Evolutionary conservation across 2,329 filamentous ascomycete genomes (phyloP).

Genomic region (Clarireedia monteithiana): DNA sequence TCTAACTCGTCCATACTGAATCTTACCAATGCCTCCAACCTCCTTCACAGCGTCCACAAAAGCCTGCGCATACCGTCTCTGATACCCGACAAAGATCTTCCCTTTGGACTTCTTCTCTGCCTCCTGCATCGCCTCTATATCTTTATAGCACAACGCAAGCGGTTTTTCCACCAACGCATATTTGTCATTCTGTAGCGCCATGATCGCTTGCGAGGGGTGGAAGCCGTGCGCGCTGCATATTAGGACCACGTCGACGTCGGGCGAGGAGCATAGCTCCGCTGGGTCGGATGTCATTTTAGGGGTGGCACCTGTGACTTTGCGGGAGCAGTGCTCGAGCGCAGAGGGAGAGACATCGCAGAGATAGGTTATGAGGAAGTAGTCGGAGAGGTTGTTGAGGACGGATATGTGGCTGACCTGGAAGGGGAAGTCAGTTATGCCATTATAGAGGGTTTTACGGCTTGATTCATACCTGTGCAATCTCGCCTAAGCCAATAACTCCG

Average conservation of each 20-base stretch:
- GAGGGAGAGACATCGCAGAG: constrained; percentile 34
- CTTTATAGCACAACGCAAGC: constrained; percentile 40
- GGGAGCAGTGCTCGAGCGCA: constrained; percentile 33
- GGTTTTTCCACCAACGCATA: constrained; percentile 54
- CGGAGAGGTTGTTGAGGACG: constrained; percentile 33
- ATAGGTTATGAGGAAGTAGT: constrained; percentile 23
- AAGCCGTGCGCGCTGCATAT: constrained; percentile 45
- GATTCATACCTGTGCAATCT: constrained; percentile 35
- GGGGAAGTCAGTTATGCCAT: neutral
- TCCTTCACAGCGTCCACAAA: constrained; percentile 48
- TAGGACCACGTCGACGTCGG: constrained; percentile 32
- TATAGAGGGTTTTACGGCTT: neutral
- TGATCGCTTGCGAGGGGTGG: constrained; percentile 44
- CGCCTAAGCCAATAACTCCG: constrained; percentile 35
- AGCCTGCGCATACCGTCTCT: constrained; percentile 50
- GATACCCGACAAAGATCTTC: constrained; percentile 50
- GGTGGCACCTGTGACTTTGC: constrained; percentile 14
- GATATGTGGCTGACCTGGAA: constrained; percentile 40
- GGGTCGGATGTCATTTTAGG: constrained; percentile 22
- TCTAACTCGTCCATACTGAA: constrained; percentile 46
- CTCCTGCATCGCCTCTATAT: constrained; percentile 38
- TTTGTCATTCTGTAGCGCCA: constrained; percentile 46
- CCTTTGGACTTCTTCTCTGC: constrained; percentile 39
- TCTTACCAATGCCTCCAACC: constrained; percentile 40
- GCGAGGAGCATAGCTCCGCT: constrained; percentile 4